Conservation (phyloP, 78 protist species). For the Acrasis kona region DNA sequence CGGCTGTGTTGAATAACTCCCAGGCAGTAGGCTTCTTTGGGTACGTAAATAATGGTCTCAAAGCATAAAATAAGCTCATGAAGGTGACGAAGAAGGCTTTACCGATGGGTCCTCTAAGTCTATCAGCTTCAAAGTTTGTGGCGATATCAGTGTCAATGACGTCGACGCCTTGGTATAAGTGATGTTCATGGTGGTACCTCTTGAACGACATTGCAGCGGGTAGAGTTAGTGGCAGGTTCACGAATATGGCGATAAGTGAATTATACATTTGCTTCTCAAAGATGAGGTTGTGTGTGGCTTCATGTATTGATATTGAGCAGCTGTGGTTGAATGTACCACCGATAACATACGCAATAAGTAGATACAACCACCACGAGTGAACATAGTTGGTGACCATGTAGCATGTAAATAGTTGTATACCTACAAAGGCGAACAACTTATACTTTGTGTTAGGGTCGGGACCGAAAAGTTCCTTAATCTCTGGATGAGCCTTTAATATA, state of each 20-base stretch:
- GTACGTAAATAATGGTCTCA: slow-evolving; percentile 54
- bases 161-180: slow-evolving; percentile 38
- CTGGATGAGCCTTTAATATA: slow-evolving; percentile 1
- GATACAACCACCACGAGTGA: slow-evolving; percentile 16
- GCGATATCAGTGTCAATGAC: slow-evolving; percentile 73
- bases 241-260: slow-evolving; percentile 34
- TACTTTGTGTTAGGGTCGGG: neutral
- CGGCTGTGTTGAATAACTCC: slow-evolving; percentile 36
- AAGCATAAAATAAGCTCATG: slow-evolving; percentile 55
- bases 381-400: neutral
- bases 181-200: slow-evolving; percentile 65
- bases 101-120: slow-evolving; percentile 18
- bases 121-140: slow-evolving; percentile 24
- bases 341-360: slow-evolving; percentile 41
- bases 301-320: slow-evolving; percentile 61
- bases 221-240: slow-evolving; percentile 54
- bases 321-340: slow-evolving; percentile 57
- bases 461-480: slow-evolving; percentile 13
- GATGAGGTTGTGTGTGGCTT: slow-evolving; percentile 42
- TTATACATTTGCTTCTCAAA: slow-evolving; percentile 23
- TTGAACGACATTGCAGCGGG: slow-evolving; percentile 62
- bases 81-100: slow-evolving; percentile 44
- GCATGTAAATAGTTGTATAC: neutral
- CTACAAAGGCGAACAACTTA: neutral
- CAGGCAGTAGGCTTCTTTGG: slow-evolving; percentile 16